Base-by-base conservation (phyloP, 768 basidiomycete species). In the Phanerodontia chrysosporium region DNA sequence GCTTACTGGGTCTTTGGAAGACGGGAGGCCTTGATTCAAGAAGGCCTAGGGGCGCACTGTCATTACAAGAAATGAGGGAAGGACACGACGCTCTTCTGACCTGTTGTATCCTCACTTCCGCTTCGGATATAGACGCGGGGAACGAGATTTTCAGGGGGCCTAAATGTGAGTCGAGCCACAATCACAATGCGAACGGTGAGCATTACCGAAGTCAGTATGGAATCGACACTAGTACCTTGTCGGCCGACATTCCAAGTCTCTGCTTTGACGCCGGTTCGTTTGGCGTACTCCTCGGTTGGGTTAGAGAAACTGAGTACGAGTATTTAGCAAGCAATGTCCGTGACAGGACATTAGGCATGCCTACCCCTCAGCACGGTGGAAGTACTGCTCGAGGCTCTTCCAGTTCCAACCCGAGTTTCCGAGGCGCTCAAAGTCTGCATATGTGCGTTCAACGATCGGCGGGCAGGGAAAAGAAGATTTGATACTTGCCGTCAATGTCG, bases 341-440 rank as follows among this genome's bases (percentile, higher is more conserved):
- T 42, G 22, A 10, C 14, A 24, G 6, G 32, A 39, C 3, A 5
- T 18, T 9, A 9, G 22, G 10, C 8, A 21, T 9, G 44, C 30
- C n/a, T 21, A 45, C 25, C 65, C 65, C 57, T 70, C 69, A 3
- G 65, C 60, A 18, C 64, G 64, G 0, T 45, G 39, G 9, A 68
- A 45, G 51, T 62, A 64, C n/a, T 62, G 62, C 46, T 66, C 56
- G 35, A 58, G 65, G 39, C 64, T 64, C 42, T 64, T 55, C 66
- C 65, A 70, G 39, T 68, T 70, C 67, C 66, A 70, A 0, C 67
- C 67, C 0, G 67, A 66, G 59, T 70, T 70, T 0, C 69, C 69
- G 0, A 70, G 65, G 16, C 61, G 57, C 60, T 68, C 67, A 22
- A 67, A 58, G 25, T 68, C 69, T 49, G 14, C 4, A 18, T 4